Evolutionary conservation across 257 asterid species (phyloP), one percentile per base, ranked within the genome.

Genomic region (Petunia secreta): DNA sequence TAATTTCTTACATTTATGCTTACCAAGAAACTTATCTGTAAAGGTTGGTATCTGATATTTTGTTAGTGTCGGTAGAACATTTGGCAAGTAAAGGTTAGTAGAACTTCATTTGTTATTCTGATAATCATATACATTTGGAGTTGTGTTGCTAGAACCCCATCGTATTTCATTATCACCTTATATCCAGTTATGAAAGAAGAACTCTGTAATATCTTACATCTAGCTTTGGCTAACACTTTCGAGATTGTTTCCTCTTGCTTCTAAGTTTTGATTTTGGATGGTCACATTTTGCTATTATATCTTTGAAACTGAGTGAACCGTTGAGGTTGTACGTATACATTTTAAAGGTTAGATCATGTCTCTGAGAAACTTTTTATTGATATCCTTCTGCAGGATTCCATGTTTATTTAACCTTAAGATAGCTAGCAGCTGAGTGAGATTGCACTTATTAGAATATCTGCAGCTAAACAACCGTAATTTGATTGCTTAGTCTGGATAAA

Each of bases 401-500:
- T 34, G 77, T 48, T 69, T 5, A 9, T 13, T 8, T 11, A 0
- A 69, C 43, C 60, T 71, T 25, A 1, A 48, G 59, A 48, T 25
- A 71, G 48, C n/a, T 48, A 48, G 43, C 43, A 48, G 43, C 25
- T 0, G 2, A 4, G n/a, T 46, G 25, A 25, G 11, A 25, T 46
- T 48, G 50, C 4, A 9, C 57, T 44, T 4, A 16, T 25, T 25
- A 25, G 25, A 25, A 25, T 25, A 68, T 4, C 3, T 69, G 41
- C 1, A 1, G 57, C 77, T 25, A 48, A 1, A 48, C 59, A 34
- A 34, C 44, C 77, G 25, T 71, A 71, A 9, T 71, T 48, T 46
- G 77, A 25, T 46, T 69, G 77, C 77, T 46, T 69, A 69, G 48
- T 16, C 59, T 69, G 77, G 77, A 46, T 46, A 25, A 5, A 69